Base-by-base conservation (phyloP, 2,329 filamentous ascomycete genomes). In the Cadophora sp. region DNA sequence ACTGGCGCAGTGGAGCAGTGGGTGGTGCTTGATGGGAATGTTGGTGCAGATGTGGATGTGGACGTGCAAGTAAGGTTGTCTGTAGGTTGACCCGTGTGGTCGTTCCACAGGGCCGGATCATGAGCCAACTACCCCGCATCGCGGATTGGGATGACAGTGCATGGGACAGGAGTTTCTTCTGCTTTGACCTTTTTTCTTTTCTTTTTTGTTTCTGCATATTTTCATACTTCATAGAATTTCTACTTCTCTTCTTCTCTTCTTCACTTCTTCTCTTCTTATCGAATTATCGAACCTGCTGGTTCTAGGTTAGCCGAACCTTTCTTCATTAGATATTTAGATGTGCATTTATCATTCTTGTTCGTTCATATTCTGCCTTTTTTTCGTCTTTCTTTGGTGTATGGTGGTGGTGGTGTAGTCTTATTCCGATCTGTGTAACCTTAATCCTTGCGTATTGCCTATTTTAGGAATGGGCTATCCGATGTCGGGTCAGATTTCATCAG, bases 41-140 rank as follows among this genome's bases (percentile, higher is more conserved):
- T 48, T 22, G n/a, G n/a, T 8, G 36, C 30, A 22, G 27, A 33
- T 4, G 14, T 33, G 27, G 27, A 33, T 13, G 36, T 39, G 36
- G 36, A 39, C 36, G 33, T 39, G 55, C n/a, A 43, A 24, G 33
- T 24, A 58, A 58, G 33, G 20, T 41, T 56, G 27, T 30, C 27
- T 30, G n/a, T 36, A 41, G 33, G 36, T 5, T 41, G 55, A 24
- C 33, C 55, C 16, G 6, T 14, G 11, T 18, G 55, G 22, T n/a
- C 27, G 14, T 14, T n/a, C 27, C 14, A 33, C 50, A 9, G 48
- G 48, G 50, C 33, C 5, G 14, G 33, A 5, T 45, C 43, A 43
- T 58, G 20, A 20, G n/a, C 36, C 36, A 43, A 27, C 41, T 41
- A 58, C 55, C 33, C 55, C 33, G 33, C 33, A 58, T 27, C n/a